phyloP scores from a whole-genome alignment of 345 rosid species.

The Hevea brasiliensis region DNA sequence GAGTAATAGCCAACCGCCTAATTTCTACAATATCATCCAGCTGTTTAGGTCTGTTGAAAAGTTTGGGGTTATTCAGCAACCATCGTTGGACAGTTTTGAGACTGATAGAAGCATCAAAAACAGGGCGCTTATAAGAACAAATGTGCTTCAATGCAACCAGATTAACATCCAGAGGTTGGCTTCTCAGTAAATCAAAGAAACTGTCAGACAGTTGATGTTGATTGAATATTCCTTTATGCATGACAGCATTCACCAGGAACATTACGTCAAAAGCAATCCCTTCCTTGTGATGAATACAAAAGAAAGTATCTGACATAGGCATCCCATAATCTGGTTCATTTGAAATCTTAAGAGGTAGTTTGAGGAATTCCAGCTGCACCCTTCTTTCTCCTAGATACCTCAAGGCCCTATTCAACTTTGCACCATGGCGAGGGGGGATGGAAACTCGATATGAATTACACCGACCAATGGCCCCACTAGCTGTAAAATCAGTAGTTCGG shows the following conservation, averaged over 20 bases:
- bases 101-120: constrained; percentile 59
- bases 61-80: constrained; percentile 59
- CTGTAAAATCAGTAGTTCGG: constrained; percentile 78
- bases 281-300: constrained; percentile 48
- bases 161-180: constrained; percentile 56
- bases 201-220: constrained; percentile 59
- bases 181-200: constrained; percentile 63
- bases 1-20: constrained; percentile 75
- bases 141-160: constrained; percentile 72
- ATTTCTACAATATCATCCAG: constrained; percentile 60
- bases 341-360: constrained; percentile 37
- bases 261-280: constrained; percentile 62
- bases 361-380: constrained; percentile 45
- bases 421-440: constrained; percentile 62
- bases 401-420: constrained; percentile 51
- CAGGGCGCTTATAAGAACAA: constrained; percentile 54
- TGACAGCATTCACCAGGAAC: constrained; percentile 70
- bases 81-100: constrained; percentile 64
- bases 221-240: constrained; percentile 68
- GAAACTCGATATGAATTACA: constrained; percentile 60
- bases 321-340: constrained; percentile 70
- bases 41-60: constrained; percentile 39
- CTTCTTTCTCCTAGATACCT: constrained; percentile 49
- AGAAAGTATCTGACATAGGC: constrained; percentile 53
- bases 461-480: constrained; percentile 71